Evolutionary conservation across 164 flowering plant genomes (phyloP).

Genomic region (Dillenia turbinata): DNA sequence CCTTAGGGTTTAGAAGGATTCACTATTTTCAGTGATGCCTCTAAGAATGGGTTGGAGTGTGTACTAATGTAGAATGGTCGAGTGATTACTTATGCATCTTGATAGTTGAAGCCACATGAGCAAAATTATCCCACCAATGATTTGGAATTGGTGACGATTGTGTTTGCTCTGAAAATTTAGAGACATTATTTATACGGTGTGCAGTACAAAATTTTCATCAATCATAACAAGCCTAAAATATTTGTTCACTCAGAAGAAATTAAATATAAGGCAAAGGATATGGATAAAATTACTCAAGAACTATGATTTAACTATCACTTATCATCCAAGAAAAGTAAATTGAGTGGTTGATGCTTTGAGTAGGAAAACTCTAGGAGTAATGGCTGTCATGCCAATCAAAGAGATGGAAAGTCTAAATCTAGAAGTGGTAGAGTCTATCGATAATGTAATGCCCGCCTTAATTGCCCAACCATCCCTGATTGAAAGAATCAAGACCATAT

Average conservation of each 20-base stretch:
- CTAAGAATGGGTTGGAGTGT: neutral
- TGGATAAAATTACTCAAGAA: constrained; percentile 4
- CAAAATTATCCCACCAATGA: too few relatives aligned
- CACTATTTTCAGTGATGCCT: constrained; percentile 1
- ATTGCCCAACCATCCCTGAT: too few relatives aligned
- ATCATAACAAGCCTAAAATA: constrained; percentile 6
- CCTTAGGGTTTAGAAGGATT: neutral
- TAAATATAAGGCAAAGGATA: constrained; percentile 4
- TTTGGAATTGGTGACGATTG: neutral
- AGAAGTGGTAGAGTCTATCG: too few relatives aligned
- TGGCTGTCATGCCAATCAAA: too few relatives aligned
- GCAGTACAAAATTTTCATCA: neutral
- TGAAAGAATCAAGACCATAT: too few relatives aligned
- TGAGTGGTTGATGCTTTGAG: constrained; percentile 5
- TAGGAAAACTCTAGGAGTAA: neutral
- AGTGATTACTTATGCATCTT: too few relatives aligned
- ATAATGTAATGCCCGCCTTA: too few relatives aligned
- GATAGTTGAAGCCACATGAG: neutral
- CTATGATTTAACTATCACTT: neutral
- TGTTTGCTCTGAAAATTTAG: constrained; percentile 6
- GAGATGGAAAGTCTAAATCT: too few relatives aligned
- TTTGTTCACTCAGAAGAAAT: neutral
- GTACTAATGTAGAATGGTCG: neutral
- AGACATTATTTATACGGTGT: constrained; percentile 1
- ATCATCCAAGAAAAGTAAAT: constrained; percentile 9